Evolutionary conservation across 2,329 filamentous ascomycete species (phyloP).

Genomic region (Rutstroemia sp.): DNA sequence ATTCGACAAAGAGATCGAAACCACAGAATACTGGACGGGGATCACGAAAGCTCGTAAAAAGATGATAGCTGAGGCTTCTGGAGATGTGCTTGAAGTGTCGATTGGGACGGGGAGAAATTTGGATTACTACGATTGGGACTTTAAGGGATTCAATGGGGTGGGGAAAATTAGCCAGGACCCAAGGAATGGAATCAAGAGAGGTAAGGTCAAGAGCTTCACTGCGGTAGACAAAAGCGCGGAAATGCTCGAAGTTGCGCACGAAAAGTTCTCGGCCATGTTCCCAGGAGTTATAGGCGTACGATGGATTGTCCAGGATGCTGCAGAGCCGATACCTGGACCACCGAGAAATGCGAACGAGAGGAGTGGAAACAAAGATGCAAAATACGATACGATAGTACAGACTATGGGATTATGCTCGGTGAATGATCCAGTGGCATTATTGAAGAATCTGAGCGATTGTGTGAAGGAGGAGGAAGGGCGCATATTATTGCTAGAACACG

Average conservation of each 20-base stretch:
- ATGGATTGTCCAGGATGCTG: conserved; percentile 29
- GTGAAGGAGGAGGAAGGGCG: conserved; percentile 48
- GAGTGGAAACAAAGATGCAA: conserved; percentile 16
- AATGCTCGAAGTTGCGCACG: conserved; percentile 52
- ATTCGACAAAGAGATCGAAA: conserved; percentile 52
- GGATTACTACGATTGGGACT: conserved; percentile 49
- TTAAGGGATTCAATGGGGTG: conserved; percentile 19
- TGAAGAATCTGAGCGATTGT: conserved; percentile 44
- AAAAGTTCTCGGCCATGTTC: conserved; percentile 40
- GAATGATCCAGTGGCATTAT: conserved; percentile 44
- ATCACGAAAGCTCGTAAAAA: conserved; percentile 43
- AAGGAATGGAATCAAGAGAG: conserved; percentile 20
- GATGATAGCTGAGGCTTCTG: conserved; percentile 41
- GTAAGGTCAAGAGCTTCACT: conserved; percentile 47
- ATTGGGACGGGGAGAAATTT: conserved; percentile 57
- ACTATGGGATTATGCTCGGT: conserved; percentile 61
- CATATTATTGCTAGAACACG: conserved; percentile 57
- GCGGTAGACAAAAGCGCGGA: conserved; percentile 53
- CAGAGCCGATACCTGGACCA: conserved; percentile 21
- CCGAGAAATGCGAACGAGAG: conserved; percentile 20
- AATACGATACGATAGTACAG: conserved; percentile 56
- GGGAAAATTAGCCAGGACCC: conserved; percentile 14
- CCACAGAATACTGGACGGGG: conserved; percentile 50
- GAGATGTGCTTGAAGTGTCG: conserved; percentile 55
- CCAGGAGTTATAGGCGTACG: conserved; percentile 36